These are phyloP conservation scores for Elsinoe australis DNA, from an alignment of 2,329 filamentous ascomycete species.

Conservation along the genomic window DNA sequence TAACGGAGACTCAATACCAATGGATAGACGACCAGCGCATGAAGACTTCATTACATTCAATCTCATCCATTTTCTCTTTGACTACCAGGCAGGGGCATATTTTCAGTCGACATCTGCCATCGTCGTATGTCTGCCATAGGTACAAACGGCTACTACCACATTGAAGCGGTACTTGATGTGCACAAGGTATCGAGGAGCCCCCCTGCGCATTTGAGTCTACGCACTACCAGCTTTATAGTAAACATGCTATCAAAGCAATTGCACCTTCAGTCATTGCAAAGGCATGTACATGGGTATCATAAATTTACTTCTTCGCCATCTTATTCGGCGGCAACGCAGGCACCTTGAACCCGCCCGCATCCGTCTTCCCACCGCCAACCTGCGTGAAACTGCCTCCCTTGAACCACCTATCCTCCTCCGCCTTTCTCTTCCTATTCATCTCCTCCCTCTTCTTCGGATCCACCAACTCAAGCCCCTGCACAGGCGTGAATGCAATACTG, in stretches of 20 bases:
- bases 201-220: too few relatives aligned
- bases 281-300: constrained; percentile 17
- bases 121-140: too few relatives aligned
- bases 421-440: constrained; percentile 81
- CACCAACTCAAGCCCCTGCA: constrained; percentile 89
- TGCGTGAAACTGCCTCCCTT: constrained; percentile 96
- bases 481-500: constrained; percentile 85
- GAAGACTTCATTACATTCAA: neutral
- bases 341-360: constrained; percentile 69
- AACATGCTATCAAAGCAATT: too few relatives aligned
- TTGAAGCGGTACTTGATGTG: too few relatives aligned
- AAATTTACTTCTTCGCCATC: constrained; percentile 40
- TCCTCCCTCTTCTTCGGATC: constrained; percentile 87
- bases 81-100: too few relatives aligned
- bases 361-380: constrained; percentile 50
- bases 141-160: too few relatives aligned
- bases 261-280: too few relatives aligned
- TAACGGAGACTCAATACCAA: neutral
- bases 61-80: too few relatives aligned
- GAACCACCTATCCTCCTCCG: constrained; percentile 93
- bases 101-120: too few relatives aligned
- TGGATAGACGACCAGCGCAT: constrained; percentile 14
- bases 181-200: too few relatives aligned
- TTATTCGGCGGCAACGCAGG: constrained; percentile 67
- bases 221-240: too few relatives aligned